Evolutionary conservation across 805 yeast genomes (phyloP).

Genomic region (Kurtzmaniella fragi): DNA sequence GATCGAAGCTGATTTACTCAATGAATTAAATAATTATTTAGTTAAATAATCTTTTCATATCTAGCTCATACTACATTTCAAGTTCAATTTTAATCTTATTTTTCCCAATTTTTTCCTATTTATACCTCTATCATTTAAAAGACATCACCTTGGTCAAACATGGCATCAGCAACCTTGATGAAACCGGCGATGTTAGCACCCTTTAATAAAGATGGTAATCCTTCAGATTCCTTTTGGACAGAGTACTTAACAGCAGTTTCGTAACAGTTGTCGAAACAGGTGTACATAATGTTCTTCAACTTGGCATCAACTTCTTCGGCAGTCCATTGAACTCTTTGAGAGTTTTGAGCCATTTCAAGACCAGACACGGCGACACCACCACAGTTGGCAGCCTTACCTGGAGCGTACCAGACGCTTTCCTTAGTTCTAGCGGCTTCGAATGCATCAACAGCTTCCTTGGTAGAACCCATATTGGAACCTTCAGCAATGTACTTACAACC

Average conservation of each 20-base stretch:
- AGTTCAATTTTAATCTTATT: too few species aligned
- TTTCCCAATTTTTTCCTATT: too few species aligned
- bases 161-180: slow-evolving; percentile 97
- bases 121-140: slow-evolving; percentile 19
- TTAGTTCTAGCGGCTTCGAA: slow-evolving; percentile 77
- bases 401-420: slow-evolving; percentile 87
- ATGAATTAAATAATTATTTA: slow-evolving; percentile 21
- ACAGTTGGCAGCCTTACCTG: slow-evolving; percentile 98
- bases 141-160: slow-evolving; percentile 94
- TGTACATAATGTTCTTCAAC: slow-evolving; percentile 88
- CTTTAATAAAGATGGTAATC: slow-evolving; percentile 88
- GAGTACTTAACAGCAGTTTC: slow-evolving; percentile 79
- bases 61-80: not conserved
- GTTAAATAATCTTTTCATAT: not conserved
- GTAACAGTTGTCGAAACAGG: slow-evolving; percentile 90
- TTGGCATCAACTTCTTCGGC: slow-evolving; percentile 87
- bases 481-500: slow-evolving; percentile 94
- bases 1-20: slow-evolving; percentile 25
- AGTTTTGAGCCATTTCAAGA: slow-evolving; percentile 99
- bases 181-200: slow-evolving; percentile 99
- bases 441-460: slow-evolving; percentile 92
- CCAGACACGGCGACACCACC: slow-evolving; percentile 99
- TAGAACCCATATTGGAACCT: slow-evolving; percentile 99
- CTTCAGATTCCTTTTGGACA: slow-evolving; percentile 55
- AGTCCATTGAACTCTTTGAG: slow-evolving; percentile 89